Percentiles rank a stretch among this genome's conserved stretches.
Evolutionary conservation across 2,329 filamentous ascomycete species (phyloP).

Genomic region (Penicillium thymicola): DNA sequence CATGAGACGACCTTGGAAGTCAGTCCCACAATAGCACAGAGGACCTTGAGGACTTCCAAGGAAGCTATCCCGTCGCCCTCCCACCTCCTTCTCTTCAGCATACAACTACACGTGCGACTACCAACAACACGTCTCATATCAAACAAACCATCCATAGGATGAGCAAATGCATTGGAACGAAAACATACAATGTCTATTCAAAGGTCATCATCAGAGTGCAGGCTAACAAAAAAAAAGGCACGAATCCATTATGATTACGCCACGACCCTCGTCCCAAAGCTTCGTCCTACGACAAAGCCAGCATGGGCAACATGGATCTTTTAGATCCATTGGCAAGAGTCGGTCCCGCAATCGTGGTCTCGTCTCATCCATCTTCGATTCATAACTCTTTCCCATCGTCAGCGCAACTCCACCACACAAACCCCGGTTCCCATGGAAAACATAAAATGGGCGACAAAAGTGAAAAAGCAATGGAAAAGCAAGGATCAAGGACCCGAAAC

Average conservation of each 20-base stretch:
- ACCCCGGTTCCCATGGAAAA: slow-evolving; percentile 6
- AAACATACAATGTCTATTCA: slow-evolving; percentile 26
- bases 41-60: slow-evolving; percentile 2
- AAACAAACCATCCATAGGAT: slow-evolving; percentile 3
- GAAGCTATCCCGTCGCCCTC: not conserved
- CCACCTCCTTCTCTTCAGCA: not conserved
- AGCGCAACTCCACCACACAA: slow-evolving; percentile 14
- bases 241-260: slow-evolving; percentile 14
- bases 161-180: slow-evolving; percentile 20
- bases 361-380: slow-evolving; percentile 11
- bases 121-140: not conserved
- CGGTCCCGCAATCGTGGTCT: slow-evolving; percentile 12
- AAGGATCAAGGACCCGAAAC: slow-evolving; percentile 8
- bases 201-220: slow-evolving; percentile 26
- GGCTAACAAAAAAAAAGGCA: slow-evolving; percentile 19
- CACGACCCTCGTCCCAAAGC: slow-evolving; percentile 4
- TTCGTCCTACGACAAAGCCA: slow-evolving; percentile 1
- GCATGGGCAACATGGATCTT: not conserved
- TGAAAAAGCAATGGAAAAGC: slow-evolving; percentile 10
- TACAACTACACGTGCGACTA: not conserved
- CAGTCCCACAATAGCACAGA: not conserved
- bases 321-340: slow-evolving; percentile 1
- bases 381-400: slow-evolving; percentile 13
- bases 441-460: slow-evolving; percentile 7
- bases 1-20: not conserved